These are phyloP conservation scores for Suillus alpinus DNA, from an alignment of 768 basidiomycete genomes.

Conservation along the genomic window DNA sequence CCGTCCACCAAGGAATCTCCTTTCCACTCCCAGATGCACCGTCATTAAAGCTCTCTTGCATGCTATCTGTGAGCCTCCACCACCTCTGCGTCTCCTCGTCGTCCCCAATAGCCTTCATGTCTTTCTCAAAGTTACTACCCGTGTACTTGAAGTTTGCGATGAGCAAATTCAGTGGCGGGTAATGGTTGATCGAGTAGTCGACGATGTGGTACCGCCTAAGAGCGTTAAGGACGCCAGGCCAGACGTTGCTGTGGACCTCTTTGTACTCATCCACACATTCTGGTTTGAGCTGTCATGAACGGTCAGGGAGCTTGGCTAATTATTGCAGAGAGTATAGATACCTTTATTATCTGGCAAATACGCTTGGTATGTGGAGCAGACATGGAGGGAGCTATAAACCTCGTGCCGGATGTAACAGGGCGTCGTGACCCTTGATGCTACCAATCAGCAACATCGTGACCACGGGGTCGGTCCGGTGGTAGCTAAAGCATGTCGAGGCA, in stretches of 20 bases:
- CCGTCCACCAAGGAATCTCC: conserved; percentile 69
- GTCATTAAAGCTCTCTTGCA: conserved; percentile 76
- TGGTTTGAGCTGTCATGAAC: conserved; percentile 49
- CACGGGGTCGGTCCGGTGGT: neutral
- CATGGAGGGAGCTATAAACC: neutral
- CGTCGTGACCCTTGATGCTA: neutral
- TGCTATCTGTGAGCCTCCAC: conserved; percentile 70
- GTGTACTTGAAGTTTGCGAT: conserved; percentile 79
- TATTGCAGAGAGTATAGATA: conserved; percentile 23
- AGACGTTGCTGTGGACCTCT: conserved; percentile 58
- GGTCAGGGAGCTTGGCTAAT: neutral
- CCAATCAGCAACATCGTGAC: neutral
- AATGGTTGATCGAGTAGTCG: conserved; percentile 77
- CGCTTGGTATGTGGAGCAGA: conserved; percentile 38
- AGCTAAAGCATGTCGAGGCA: neutral
- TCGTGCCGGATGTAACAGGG: neutral
- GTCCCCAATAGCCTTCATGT: conserved; percentile 61
- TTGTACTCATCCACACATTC: conserved; percentile 50
- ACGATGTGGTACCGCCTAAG: conserved; percentile 59
- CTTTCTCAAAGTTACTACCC: conserved; percentile 59
- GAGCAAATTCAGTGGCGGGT: conserved; percentile 60
- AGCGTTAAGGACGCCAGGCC: conserved; percentile 67
- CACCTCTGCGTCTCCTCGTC: conserved; percentile 71
- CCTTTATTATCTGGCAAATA: conserved; percentile 72
- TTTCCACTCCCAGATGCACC: conserved; percentile 69